Percentiles rank a stretch among this genome's conserved stretches.
Conservation (phyloP, 2,329 filamentous ascomycete species). For the Ascochyta viciae-villosae region DNA sequence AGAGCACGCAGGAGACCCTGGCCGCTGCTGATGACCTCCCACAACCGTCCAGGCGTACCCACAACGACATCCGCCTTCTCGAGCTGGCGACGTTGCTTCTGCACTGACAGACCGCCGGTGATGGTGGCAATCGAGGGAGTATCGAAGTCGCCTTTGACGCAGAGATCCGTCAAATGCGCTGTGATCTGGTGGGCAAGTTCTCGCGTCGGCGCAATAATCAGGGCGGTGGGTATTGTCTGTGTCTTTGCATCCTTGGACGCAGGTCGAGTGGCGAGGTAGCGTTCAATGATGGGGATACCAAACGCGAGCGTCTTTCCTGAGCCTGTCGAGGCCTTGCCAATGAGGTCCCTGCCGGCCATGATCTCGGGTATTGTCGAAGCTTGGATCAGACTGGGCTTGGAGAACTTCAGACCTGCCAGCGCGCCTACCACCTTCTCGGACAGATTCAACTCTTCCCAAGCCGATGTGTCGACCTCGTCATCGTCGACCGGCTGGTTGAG, state of each 20-base stretch:
- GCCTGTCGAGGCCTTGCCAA: conserved; percentile 94
- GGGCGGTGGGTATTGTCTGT: conserved; percentile 58
- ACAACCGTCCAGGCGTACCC: conserved; percentile 88
- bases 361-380: conserved; percentile 80
- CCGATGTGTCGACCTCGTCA: conserved; percentile 73
- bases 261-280: conserved; percentile 66
- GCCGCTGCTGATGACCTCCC: conserved; percentile 88
- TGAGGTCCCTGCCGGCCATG: conserved; percentile 82
- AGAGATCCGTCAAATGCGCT: conserved; percentile 80
- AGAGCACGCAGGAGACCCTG: conserved; percentile 73
- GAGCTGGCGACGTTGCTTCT: conserved; percentile 89
- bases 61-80: conserved; percentile 89
- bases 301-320: conserved; percentile 97
- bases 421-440: conserved; percentile 75
- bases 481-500: conserved; percentile 58
- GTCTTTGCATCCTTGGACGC: conserved; percentile 37
- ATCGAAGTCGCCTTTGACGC: conserved; percentile 68
- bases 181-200: conserved; percentile 93
- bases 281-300: conserved; percentile 89
- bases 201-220: conserved; percentile 89
- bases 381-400: conserved; percentile 84
- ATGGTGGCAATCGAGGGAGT: conserved; percentile 75
- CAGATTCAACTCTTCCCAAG: conserved; percentile 78
- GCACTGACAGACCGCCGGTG: conserved; percentile 90
- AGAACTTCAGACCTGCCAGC: conserved; percentile 80